Evolutionary conservation across 306 rosid species (phyloP), one percentile per base, ranked within the genome.

Genomic region (Vigna unguiculata): DNA sequence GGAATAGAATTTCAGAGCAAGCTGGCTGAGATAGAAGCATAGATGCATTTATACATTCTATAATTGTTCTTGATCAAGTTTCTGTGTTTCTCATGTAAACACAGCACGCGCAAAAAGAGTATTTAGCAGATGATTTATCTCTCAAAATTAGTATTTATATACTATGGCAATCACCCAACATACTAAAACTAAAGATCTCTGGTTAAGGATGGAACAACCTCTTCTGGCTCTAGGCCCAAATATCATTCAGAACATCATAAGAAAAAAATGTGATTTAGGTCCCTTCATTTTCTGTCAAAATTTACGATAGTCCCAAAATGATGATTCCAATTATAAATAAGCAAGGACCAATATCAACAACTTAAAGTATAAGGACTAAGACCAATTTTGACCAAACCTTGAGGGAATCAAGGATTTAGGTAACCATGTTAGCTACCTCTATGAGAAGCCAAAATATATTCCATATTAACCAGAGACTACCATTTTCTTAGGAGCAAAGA

Each of bases 11-110:
- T 51, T 73, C 19, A 47, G 22, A 52, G 59, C 57, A 41, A 67
- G 28, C 47, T 59, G 48, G 59, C 59, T 66, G 66, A 66, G 30
- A 45, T 34, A 57, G 52, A 73, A 54, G 36, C 66, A 34, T 4
- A 52, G 28, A 79, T 64, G 41, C 13, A 83, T 38, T 40, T 22
- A 54, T 30, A 79, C 41, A 46, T 46, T 62, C 45, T 36, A 41
- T 22, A 28, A 46, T 70, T 60, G 16, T 63, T 48, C 63, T 73
- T 53, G 38, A 30, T 40, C 54, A 59, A 41, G 76, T 69, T 14
- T 22, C 21, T 32, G 43, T 3, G 46, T 46, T 55, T 36, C 45
- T 45, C 53, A 58, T 16, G 43, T 65, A 49, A 47, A 47, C 55
- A 61, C 24, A 65, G 9, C 70, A 24, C 32, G 12, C 1, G 0